Percentiles rank a stretch among this genome's conserved stretches.
These are phyloP conservation scores for Dioscorea cayenensis DNA, from an alignment of 116 monocot genomes.

Conservation along the genomic window DNA sequence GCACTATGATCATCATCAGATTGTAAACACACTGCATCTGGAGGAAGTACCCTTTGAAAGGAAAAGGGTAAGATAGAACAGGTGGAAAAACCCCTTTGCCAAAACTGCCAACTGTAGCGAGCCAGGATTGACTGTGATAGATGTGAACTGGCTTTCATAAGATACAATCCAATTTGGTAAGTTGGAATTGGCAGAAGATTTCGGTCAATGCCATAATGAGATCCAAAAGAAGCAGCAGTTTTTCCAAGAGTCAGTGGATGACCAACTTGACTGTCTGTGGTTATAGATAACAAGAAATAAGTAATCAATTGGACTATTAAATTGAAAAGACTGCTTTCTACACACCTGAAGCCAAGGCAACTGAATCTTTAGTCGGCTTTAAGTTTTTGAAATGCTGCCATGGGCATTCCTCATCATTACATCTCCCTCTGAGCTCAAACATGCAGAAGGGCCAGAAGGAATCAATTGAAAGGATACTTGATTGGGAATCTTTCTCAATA, in stretches of 20 bases:
- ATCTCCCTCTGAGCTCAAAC: slow-evolving; percentile 95
- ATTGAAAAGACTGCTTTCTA: neutral
- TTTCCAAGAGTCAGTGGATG: slow-evolving; percentile 12
- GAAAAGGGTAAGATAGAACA: slow-evolving; percentile 62
- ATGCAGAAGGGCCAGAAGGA: slow-evolving; percentile 87
- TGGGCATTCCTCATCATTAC: slow-evolving; percentile 79
- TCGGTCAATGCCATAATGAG: slow-evolving; percentile 3
- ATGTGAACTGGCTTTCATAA: slow-evolving; percentile 43
- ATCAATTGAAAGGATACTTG: slow-evolving; percentile 35
- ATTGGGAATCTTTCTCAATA: slow-evolving; percentile 7
- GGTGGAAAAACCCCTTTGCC: slow-evolving; percentile 63
- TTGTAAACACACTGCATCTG: slow-evolving; percentile 45
- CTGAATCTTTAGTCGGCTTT: slow-evolving; percentile 16
- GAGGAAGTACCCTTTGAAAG: slow-evolving; percentile 53
- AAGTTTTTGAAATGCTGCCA: slow-evolving; percentile 68
- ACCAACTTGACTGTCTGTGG: slow-evolving; percentile 22
- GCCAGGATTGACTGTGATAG: slow-evolving; percentile 38
- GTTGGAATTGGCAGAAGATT: slow-evolving; percentile 38
- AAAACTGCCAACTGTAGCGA: slow-evolving; percentile 48
- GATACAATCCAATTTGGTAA: slow-evolving; percentile 60
- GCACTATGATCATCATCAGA: slow-evolving; percentile 31
- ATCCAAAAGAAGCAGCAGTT: slow-evolving; percentile 14
- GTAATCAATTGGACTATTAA: slow-evolving; percentile 2
- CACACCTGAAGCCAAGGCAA: slow-evolving; percentile 30
- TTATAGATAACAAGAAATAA: neutral